phyloP scores from a whole-genome alignment of 2,329 filamentous ascomycete genomes.

The Cytospora mali region DNA sequence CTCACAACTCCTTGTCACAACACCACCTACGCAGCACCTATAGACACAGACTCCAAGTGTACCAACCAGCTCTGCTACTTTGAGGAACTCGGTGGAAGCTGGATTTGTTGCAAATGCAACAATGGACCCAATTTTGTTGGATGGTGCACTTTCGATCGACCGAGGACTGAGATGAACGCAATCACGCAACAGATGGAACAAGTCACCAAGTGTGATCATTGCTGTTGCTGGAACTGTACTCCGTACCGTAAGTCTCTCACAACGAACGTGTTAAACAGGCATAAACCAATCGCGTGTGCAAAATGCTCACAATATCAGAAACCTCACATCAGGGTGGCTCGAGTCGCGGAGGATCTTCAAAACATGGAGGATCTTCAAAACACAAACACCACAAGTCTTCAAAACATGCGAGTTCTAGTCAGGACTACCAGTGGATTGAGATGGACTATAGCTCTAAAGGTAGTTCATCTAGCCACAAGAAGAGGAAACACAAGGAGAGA shows the following conservation, averaged over 20 bases:
- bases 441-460: constrained; percentile 18
- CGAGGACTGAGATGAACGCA: constrained; percentile 38
- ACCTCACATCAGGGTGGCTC: constrained; percentile 5
- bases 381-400: constrained; percentile 22
- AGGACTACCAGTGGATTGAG: constrained; percentile 22
- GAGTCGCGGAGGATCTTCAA: constrained; percentile 24
- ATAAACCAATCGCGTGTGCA: neutral
- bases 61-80: constrained; percentile 56
- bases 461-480: constrained; percentile 3
- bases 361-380: constrained; percentile 18
- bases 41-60: constrained; percentile 48
- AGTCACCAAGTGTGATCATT: constrained; percentile 53
- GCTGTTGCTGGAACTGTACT: constrained; percentile 54
- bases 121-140: constrained; percentile 55
- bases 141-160: constrained; percentile 50
- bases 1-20: constrained; percentile 54
- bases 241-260: constrained; percentile 43
- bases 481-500: constrained; percentile 8
- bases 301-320: constrained; percentile 13
- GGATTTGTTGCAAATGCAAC: constrained; percentile 58
- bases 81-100: constrained; percentile 50
- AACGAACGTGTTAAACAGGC: neutral
- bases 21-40: constrained; percentile 49
- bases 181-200: constrained; percentile 40
- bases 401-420: constrained; percentile 13